Percentiles rank a stretch among this genome's conserved stretches.
phyloP scores from a whole-genome alignment of 805 yeast species.

The Sungouiozyma intestinalis region DNA sequence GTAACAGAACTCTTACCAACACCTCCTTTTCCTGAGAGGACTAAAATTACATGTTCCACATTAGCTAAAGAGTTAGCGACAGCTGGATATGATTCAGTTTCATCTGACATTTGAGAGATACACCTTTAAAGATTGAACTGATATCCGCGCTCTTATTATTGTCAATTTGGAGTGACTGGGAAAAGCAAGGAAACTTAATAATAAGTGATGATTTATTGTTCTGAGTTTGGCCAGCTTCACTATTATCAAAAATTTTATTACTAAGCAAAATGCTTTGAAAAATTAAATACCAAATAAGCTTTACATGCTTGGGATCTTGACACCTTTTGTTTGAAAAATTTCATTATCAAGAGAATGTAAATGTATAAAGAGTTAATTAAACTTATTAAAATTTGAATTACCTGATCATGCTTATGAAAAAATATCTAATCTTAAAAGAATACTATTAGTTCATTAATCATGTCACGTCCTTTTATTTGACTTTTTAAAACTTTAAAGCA shows the following conservation, averaged over 20 bases:
- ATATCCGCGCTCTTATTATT: too few species aligned
- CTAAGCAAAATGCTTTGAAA: too few species aligned
- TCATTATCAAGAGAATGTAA: neutral
- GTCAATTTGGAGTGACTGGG: too few species aligned
- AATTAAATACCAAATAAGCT: neutral
- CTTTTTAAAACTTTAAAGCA: neutral
- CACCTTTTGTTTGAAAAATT: too few species aligned
- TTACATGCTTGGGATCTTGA: neutral
- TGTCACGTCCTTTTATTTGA: neutral
- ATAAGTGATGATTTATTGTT: neutral
- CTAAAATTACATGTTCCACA: constrained; percentile 68
- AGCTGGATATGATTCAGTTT: constrained; percentile 7
- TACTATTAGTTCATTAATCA: too few species aligned
- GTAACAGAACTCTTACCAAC: constrained; percentile 96
- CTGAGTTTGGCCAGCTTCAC: neutral
- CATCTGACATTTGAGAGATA: neutral
- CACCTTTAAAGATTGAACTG: too few species aligned
- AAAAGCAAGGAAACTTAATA: too few species aligned
- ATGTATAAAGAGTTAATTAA: neutral
- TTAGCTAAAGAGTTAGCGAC: constrained; percentile 31
- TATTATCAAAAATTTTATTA: too few species aligned
- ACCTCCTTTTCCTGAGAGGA: constrained; percentile 93
- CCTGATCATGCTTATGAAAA: neutral
- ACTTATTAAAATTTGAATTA: neutral
- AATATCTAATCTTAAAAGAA: too few species aligned